Base-by-base conservation (phyloP, 2,329 filamentous ascomycete species). In the Xylaria sp. region DNA sequence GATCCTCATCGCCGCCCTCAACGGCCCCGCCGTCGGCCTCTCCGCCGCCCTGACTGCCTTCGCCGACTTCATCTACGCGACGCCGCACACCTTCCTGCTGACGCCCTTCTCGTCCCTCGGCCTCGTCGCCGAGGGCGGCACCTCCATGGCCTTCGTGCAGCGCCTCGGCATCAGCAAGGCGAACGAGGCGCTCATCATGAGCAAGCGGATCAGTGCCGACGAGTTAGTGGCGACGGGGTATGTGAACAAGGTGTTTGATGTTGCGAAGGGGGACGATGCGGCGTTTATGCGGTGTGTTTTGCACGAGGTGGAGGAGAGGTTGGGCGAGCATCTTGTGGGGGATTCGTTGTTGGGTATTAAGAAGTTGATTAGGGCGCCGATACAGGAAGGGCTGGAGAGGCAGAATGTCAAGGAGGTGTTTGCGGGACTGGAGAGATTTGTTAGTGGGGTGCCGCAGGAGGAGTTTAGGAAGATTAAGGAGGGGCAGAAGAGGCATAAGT, bases 111-210 rank as follows among this genome's bases (percentile, higher is more conserved):
- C 87, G 3, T 93, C 90, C 1, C 82, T 97, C 1, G 93, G 94
- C 1, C 83, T 99, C 1, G 92, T 97, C 0, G 83, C 92, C 57
- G 94, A 97, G 77, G 94, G 93, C 47, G 91, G 88, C 52, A 86
- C 92, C 0, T 91, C 86, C 13, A 79, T 86, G 58, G 91, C 87
- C 0, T 88, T 97, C 59, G 90, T 94, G 11, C 83, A 88, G 68
- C 80, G 93, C 0, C 79, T 97, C 23, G 94, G 94, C 0, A 82
- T 91, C 54, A 79, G 83, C 60, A 90, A 90, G 72, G 92, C 92
- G 8, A 96, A 95, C 71, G 94, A 97, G 79, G 93, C 94, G 10
- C 81, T 97, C 10, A 86, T 99, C 66, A 94, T 96, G 88, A 92
- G 89, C 69, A 90, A 89, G 74, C 82, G 86, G 50, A 90, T 97